Evolutionary conservation across 768 basidiomycete genomes (phyloP), one percentile per base, ranked within the genome.

Genomic region (Guyanaporus albipodus): DNA sequence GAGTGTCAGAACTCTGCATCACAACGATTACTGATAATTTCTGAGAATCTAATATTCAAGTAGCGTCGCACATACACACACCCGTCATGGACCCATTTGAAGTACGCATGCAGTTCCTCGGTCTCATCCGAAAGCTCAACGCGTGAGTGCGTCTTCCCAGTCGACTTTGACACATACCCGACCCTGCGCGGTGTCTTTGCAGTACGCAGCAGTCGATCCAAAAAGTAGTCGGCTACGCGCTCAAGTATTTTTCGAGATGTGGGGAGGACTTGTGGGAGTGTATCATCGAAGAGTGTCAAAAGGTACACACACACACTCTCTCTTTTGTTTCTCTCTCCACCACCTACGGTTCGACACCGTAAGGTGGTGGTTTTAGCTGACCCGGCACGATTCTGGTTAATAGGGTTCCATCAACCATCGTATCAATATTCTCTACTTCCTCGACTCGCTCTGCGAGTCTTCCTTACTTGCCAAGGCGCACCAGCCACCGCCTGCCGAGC

Each of bases 261-360:
- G 91, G 89, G 6, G 91, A 95, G 58, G 91, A 96, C 64, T 66
- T 95, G 10, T 95, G 92, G 93, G 91, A 94, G 56, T 94, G 91
- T 56, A 78, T 95, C 31, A 68, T 92, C 21, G 91, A 95, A 61
- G 90, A 94, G 69, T 91, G 85, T 53, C 83, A 87, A 63, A 94
- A 92, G 77, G 92, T 86, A 47, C 10, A 37, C n/a, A n/a, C n/a
- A n/a, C n/a, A n/a, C n/a, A n/a, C n/a, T n/a, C n/a, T n/a, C n/a
- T n/a, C n/a, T n/a, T n/a, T n/a, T n/a, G n/a, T n/a, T n/a, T n/a
- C n/a, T n/a, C n/a, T n/a, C n/a, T n/a, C n/a, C n/a, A n/a, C n/a
- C n/a, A n/a, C n/a, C n/a, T n/a, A n/a, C n/a, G n/a, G n/a, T n/a
- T n/a, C n/a, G n/a, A n/a, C n/a, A n/a, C n/a, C n/a, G n/a, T n/a